phyloP scores from a whole-genome alignment of 2,329 filamentous ascomycete species.

The Aspergillus amoenus region DNA sequence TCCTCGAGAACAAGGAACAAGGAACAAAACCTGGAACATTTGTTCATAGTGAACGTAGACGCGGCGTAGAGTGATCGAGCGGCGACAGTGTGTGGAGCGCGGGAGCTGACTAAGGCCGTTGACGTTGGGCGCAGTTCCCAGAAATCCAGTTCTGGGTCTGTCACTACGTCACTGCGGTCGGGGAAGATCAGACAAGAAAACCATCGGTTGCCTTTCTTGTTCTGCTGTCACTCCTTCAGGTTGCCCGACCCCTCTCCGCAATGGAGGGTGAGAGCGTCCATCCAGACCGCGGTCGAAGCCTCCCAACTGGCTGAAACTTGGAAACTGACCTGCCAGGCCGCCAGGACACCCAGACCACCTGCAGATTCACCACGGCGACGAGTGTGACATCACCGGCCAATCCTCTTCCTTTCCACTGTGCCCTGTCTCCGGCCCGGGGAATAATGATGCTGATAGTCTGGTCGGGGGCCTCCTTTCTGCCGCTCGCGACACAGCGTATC shows the following conservation, averaged over 20 bases:
- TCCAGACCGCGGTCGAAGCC: slow-evolving; percentile 7
- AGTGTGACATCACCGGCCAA: slow-evolving; percentile 11
- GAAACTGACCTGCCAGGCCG: neutral
- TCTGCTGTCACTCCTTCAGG: neutral
- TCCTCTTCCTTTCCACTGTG: neutral
- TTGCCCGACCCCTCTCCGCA: neutral
- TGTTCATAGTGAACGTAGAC: no score
- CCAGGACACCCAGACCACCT: neutral
- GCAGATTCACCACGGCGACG: neutral
- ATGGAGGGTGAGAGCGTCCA: slow-evolving; percentile 1
- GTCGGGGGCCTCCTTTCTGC: neutral
- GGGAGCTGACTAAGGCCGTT: neutral
- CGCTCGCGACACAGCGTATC: neutral
- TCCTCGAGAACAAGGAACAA: neutral
- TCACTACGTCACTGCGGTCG: neutral
- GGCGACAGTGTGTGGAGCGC: no score
- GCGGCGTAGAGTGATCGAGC: no score
- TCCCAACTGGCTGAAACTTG: neutral
- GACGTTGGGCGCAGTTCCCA: neutral
- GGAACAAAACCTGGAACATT: no score
- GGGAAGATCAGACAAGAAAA: neutral
- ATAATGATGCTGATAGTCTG: neutral
- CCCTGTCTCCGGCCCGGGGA: neutral
- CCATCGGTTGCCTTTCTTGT: neutral
- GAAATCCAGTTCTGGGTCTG: neutral